Evolutionary conservation across 305 asterid species (phyloP).

Genomic region (Coffea humblotiana): DNA sequence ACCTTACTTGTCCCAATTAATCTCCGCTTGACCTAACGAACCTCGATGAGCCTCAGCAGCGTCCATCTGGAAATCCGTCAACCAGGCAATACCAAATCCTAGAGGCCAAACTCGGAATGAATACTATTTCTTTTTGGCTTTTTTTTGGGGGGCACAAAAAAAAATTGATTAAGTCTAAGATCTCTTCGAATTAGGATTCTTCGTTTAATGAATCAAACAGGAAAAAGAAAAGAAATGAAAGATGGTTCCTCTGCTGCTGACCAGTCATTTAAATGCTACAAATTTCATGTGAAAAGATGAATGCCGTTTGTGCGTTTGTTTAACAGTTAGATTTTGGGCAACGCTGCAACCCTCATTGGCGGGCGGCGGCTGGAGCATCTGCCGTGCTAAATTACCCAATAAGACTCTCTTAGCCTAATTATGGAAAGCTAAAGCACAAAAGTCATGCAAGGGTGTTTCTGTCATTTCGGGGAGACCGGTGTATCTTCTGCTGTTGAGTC

Average conservation of each 20-base stretch:
- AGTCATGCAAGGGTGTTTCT: neutral
- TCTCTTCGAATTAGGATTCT: neutral
- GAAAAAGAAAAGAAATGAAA: neutral
- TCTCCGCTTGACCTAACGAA: conserved; percentile 56
- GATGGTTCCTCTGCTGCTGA: neutral
- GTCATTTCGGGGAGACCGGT: neutral
- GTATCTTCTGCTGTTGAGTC: too few species aligned
- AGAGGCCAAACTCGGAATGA: neutral
- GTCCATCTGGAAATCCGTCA: conserved; percentile 35
- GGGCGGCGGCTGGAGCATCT: neutral
- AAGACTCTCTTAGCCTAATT: neutral
- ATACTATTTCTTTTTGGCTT: too few species aligned
- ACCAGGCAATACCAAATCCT: conserved; percentile 5
- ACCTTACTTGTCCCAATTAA: conserved; percentile 80
- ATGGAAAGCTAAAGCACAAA: neutral
- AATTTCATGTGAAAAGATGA: neutral
- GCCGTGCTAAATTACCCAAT: neutral
- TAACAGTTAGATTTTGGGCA: neutral
- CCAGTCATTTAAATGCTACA: neutral
- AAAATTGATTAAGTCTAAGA: too few species aligned
- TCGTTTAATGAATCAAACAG: too few species aligned
- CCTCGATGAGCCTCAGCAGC: conserved; percentile 37
- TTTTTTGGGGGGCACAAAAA: neutral
- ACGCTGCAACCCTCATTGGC: too few species aligned
- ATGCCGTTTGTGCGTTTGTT: neutral